phyloP scores from a whole-genome alignment of 345 rosid genomes.

The Geranium rotundifolium region DNA sequence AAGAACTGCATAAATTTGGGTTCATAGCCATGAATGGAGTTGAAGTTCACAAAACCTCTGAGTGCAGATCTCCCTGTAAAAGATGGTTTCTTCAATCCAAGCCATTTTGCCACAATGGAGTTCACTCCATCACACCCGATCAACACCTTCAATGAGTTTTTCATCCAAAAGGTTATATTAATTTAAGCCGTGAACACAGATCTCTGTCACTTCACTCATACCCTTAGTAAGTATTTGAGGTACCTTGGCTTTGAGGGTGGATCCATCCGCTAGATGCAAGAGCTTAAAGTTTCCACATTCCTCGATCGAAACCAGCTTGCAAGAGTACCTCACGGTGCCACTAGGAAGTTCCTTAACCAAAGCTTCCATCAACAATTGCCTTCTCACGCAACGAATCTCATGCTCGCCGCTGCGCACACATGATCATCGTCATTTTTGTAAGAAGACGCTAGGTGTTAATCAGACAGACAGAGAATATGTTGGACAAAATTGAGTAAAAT shows the following conservation, averaged over 20 bases:
- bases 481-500: too few species aligned
- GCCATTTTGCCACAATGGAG: conserved; percentile 54
- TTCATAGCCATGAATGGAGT: conserved; percentile 29
- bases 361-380: conserved; percentile 38
- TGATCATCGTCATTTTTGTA: too few species aligned
- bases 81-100: conserved; percentile 41
- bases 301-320: conserved; percentile 45
- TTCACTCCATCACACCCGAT: conserved; percentile 69
- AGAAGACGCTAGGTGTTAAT: too few species aligned
- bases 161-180: background rate
- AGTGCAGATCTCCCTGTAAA: conserved; percentile 27
- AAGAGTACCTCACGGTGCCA: conserved; percentile 46
- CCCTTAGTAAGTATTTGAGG: too few species aligned
- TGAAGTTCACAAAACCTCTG: conserved; percentile 32
- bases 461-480: too few species aligned
- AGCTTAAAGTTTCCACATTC: conserved; percentile 32
- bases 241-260: conserved; percentile 49
- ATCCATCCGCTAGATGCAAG: conserved; percentile 45
- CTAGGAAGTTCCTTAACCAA: conserved; percentile 37
- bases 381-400: conserved; percentile 39
- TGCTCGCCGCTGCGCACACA: conserved; percentile 19
- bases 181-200: too few species aligned
- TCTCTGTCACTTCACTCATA: too few species aligned
- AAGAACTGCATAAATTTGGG: conserved; percentile 21
- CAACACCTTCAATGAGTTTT: conserved; percentile 28